A percentile compares a stretch with the other conserved stretches of the same genome.
Evolutionary conservation across 108 stramenopile genomes (phyloP).

Genomic region (Skeletonema marinoi): DNA sequence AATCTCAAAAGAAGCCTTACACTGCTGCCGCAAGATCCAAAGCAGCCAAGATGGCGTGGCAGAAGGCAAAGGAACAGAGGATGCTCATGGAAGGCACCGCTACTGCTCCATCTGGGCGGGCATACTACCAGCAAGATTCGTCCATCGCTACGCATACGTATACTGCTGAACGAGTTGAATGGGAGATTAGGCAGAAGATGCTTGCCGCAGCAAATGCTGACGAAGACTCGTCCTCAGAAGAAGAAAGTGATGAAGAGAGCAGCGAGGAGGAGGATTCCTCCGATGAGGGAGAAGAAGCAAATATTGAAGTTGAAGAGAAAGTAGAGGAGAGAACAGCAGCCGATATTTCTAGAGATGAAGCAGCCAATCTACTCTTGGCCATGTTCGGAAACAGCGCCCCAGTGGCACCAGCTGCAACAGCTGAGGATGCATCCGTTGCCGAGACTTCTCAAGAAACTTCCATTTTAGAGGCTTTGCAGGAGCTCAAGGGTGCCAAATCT

Average conservation of each 20-base stretch:
- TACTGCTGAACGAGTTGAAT: conserved; percentile 1
- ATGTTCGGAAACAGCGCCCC: neutral
- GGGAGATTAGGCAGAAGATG: conserved; percentile 1
- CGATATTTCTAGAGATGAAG: conserved; percentile 1
- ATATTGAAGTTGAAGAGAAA: neutral
- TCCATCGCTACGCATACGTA: neutral
- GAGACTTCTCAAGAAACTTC: neutral
- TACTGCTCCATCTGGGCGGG: neutral
- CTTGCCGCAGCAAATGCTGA: neutral
- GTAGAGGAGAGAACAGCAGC: neutral
- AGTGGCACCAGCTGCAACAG: neutral
- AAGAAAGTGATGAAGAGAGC: neutral
- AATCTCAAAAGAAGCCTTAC: neutral
- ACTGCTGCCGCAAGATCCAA: neutral
- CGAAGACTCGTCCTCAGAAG: neutral
- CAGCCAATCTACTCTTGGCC: neutral
- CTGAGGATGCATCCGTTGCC: neutral
- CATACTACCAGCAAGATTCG: neutral
- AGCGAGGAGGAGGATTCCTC: neutral
- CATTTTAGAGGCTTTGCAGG: neutral
- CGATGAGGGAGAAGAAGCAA: neutral
- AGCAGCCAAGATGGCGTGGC: neutral
- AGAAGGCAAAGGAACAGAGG: neutral
- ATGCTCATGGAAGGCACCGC: neutral
- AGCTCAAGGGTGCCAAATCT: neutral